Evolutionary conservation across 73 alveolate genomes (phyloP).

Genomic region (Stentor roeselii): DNA sequence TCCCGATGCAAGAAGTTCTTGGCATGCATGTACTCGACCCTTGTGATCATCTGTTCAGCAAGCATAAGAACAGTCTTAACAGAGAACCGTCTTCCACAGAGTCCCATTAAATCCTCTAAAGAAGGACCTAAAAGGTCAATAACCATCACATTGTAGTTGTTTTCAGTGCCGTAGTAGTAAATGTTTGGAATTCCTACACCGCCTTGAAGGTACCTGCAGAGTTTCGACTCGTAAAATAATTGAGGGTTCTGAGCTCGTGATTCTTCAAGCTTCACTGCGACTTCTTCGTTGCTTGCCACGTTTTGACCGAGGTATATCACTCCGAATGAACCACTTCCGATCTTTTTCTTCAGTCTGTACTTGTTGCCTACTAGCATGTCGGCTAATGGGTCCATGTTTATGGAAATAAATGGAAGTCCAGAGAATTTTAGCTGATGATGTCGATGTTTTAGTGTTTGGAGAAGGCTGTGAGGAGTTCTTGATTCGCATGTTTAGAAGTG

Average conservation of each 20-base stretch:
- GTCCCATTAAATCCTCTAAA: conserved; percentile 75
- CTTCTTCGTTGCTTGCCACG: conserved; percentile 55
- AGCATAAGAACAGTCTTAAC: conserved; percentile 82
- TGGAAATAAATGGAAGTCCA: conserved; percentile 7
- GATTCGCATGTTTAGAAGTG: not conserved
- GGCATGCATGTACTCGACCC: conserved; percentile 74
- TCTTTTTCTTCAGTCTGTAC: conserved; percentile 23
- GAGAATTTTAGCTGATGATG: conserved; percentile 10
- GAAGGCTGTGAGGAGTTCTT: conserved; percentile 15
- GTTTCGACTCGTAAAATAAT: conserved; percentile 64
- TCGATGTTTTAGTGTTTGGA: conserved; percentile 1
- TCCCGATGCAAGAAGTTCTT: conserved; percentile 81
- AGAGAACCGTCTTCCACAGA: conserved; percentile 71
- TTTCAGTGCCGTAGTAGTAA: conserved; percentile 74
- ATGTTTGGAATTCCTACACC: conserved; percentile 79
- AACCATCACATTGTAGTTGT: conserved; percentile 83
- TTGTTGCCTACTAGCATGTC: not conserved
- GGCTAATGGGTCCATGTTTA: no score
- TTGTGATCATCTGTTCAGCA: conserved; percentile 75
- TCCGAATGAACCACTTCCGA: conserved; percentile 61
- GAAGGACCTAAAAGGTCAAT: conserved; percentile 89
- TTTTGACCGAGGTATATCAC: conserved; percentile 49
- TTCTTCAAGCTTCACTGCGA: conserved; percentile 69
- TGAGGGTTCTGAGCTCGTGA: conserved; percentile 50
- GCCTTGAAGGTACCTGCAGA: conserved; percentile 58